A percentile compares a stretch with the other conserved stretches of the same genome.
Conservation (phyloP, 768 basidiomycete species). For the Cantharellus anzutake region DNA sequence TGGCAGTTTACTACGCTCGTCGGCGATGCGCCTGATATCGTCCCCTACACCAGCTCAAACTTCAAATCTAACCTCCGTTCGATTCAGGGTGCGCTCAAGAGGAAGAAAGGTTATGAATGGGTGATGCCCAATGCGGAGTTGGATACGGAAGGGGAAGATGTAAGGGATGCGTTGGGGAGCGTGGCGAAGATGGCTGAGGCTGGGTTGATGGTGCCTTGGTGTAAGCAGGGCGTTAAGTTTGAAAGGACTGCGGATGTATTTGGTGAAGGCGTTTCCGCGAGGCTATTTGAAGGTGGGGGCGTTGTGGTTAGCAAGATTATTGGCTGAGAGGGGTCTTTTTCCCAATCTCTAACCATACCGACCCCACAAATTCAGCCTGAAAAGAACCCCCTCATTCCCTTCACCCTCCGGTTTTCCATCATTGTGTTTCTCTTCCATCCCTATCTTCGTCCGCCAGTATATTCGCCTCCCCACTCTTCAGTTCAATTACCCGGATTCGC, state of each 20-base stretch:
- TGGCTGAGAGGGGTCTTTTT: background rate
- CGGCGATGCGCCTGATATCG: conserved; percentile 41
- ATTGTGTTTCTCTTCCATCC: too few relatives aligned
- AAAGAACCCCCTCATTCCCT: too few relatives aligned
- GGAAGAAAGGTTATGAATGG: conserved; percentile 46
- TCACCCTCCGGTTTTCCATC: too few relatives aligned
- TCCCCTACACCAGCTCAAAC: conserved; percentile 54
- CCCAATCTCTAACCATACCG: background rate
- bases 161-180: conserved; percentile 31
- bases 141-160: conserved; percentile 65
- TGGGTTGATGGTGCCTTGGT: conserved; percentile 13
- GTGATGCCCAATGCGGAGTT: conserved; percentile 63
- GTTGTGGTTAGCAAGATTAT: background rate
- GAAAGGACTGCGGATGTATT: conserved; percentile 6
- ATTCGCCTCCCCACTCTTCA: too few relatives aligned
- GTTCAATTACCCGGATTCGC: too few relatives aligned
- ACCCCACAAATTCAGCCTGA: too few relatives aligned
- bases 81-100: conserved; percentile 14
- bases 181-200: conserved; percentile 22
- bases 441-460: too few relatives aligned
- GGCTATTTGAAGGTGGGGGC: background rate
- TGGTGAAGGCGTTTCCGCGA: background rate
- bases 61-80: conserved; percentile 56
- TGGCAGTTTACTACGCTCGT: conserved; percentile 63
- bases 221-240: background rate